Evolutionary conservation across 1,284 basidiomycete species (phyloP).

Genomic region (Cryptococcus sp.): DNA sequence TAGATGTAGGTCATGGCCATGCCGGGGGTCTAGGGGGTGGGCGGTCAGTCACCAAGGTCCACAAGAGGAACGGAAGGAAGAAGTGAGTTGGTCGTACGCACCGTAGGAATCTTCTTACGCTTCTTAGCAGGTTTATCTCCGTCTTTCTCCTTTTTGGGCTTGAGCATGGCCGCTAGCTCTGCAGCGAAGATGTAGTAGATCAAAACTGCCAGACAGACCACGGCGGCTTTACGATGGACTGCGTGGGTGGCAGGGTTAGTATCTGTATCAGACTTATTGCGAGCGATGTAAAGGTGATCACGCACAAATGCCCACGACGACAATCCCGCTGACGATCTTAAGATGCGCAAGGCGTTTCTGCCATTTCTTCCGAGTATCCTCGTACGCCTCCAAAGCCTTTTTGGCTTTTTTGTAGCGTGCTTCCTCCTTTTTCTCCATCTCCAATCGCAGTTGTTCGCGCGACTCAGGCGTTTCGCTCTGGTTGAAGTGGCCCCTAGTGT

Average conservation of each 20-base stretch:
- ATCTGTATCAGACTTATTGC: background rate
- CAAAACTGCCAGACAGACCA: slow-evolving; percentile 30
- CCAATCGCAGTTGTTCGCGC: slow-evolving; percentile 18
- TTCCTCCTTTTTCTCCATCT: slow-evolving; percentile 30
- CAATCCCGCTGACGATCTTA: slow-evolving; percentile 33
- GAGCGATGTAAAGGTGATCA: no score
- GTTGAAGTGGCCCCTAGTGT: slow-evolving; percentile 39
- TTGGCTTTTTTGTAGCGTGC: slow-evolving; percentile 25
- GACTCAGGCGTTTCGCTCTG: slow-evolving; percentile 33
- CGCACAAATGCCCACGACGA: slow-evolving; percentile 38
- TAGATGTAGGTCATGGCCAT: slow-evolving; percentile 46
- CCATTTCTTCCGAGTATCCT: slow-evolving; percentile 30
- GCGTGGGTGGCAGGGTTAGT: slow-evolving; percentile 1
- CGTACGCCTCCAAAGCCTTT: slow-evolving; percentile 22
- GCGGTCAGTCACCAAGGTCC: background rate
- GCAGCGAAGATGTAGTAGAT: slow-evolving; percentile 40
- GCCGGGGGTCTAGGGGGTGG: slow-evolving; percentile 26
- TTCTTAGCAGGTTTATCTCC: slow-evolving; percentile 26
- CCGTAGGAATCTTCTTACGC: slow-evolving; percentile 31
- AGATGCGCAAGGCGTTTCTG: slow-evolving; percentile 32
- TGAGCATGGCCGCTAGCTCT: slow-evolving; percentile 27
- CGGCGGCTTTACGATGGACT: slow-evolving; percentile 32
- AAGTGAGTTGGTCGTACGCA: slow-evolving; percentile 11
- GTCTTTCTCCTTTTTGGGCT: slow-evolving; percentile 21
- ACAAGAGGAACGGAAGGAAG: background rate